phyloP scores from a whole-genome alignment of 371 early-diverging fungal species.

The Coemansia sp. region DNA sequence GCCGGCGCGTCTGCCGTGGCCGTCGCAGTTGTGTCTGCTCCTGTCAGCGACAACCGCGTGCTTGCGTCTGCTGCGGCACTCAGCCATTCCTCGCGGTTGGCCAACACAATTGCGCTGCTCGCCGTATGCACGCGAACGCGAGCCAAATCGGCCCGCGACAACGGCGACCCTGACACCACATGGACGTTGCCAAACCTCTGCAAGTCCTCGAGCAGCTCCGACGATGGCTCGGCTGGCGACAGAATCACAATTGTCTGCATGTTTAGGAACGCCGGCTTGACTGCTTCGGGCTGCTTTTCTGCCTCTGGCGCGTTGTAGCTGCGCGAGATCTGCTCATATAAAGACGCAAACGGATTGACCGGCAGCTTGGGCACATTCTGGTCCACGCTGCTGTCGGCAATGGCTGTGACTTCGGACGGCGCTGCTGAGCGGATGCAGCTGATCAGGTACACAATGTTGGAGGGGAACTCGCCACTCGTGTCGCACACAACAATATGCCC shows the following conservation, averaged over 20 bases:
- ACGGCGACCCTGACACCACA: slow-evolving; percentile 60
- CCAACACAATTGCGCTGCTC: slow-evolving; percentile 57
- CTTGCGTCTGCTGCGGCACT: slow-evolving; percentile 26
- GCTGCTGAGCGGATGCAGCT: slow-evolving; percentile 54
- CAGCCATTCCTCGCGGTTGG: slow-evolving; percentile 50
- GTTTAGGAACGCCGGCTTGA: slow-evolving; percentile 31
- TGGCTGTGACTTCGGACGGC: slow-evolving; percentile 35
- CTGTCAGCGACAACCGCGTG: slow-evolving; percentile 38
- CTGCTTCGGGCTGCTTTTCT: background rate
- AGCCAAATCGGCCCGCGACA: slow-evolving; percentile 58
- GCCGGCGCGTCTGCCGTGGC: slow-evolving; percentile 61
- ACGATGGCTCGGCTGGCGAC: slow-evolving; percentile 52
- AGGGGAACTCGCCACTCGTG: slow-evolving; percentile 52
- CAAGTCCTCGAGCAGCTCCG: slow-evolving; percentile 47
- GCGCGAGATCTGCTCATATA: slow-evolving; percentile 46
- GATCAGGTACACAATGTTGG: slow-evolving; percentile 55
- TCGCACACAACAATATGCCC: slow-evolving; percentile 56
- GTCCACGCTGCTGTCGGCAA: slow-evolving; percentile 8
- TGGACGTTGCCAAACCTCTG: slow-evolving; percentile 56
- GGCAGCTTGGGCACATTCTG: background rate
- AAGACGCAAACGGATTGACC: slow-evolving; percentile 28
- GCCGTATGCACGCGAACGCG: slow-evolving; percentile 59
- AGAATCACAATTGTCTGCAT: slow-evolving; percentile 61
- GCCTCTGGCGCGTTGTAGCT: slow-evolving; percentile 17
- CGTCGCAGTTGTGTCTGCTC: slow-evolving; percentile 46